Evolutionary conservation across 2,329 filamentous ascomycete genomes (phyloP).

Genomic region (Atkinsonella texensis): DNA sequence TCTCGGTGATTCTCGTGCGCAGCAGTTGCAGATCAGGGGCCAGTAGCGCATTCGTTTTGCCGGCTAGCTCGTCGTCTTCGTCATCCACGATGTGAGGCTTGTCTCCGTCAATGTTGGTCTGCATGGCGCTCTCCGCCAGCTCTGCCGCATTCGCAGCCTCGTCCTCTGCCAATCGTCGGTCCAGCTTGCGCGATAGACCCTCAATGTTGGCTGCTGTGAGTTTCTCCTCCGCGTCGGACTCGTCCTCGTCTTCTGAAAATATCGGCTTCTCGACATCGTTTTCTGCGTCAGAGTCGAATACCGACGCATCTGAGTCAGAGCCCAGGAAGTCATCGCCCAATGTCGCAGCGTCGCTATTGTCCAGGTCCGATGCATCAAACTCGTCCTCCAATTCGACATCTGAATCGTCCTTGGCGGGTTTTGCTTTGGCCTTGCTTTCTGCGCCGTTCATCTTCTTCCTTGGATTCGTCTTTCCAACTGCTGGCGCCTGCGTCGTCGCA

Average conservation of each 20-base stretch:
- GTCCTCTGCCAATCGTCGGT: conserved; percentile 63
- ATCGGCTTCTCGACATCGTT: conserved; percentile 43
- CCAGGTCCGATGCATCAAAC: conserved; percentile 35
- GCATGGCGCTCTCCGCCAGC: conserved; percentile 70
- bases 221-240: conserved; percentile 77
- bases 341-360: conserved; percentile 24
- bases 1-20: conserved; percentile 81
- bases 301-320: conserved; percentile 43
- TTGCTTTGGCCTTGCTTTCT: conserved; percentile 20
- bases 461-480: conserved; percentile 12
- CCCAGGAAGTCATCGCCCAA: conserved; percentile 49
- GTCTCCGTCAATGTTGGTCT: conserved; percentile 85
- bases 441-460: conserved; percentile 10
- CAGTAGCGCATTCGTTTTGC: conserved; percentile 51
- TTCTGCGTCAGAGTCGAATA: conserved; percentile 60
- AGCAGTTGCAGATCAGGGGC: conserved; percentile 86
- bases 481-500: not conserved
- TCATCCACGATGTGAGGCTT: conserved; percentile 55
- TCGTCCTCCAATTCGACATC: conserved; percentile 29
- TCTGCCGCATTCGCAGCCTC: conserved; percentile 77
- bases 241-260: conserved; percentile 92
- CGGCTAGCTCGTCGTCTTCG: conserved; percentile 46
- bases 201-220: conserved; percentile 94
- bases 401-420: conserved; percentile 11
- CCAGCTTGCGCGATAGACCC: conserved; percentile 75